Base-by-base conservation (phyloP, 768 basidiomycete species). In the Pulveroboletus sp. region DNA sequence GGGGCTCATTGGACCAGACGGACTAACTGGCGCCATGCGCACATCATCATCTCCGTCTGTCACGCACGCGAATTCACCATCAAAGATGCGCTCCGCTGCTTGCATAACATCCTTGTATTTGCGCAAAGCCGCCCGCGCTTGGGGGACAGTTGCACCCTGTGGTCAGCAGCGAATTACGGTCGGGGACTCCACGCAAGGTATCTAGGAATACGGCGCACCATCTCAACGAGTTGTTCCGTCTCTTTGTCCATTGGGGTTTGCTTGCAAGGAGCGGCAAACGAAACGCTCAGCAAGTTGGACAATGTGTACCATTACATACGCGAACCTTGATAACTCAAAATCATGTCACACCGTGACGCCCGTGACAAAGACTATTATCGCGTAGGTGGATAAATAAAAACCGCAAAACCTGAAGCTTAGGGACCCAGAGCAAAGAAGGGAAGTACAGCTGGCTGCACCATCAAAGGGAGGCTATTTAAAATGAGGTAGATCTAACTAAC, bases 91-190 rank as follows among this genome's bases (percentile, higher is more conserved):
- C 65, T 92, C 92, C 3, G 93, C 92, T 13, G 93, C 93, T 62
- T 89, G 77, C 88, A 91, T 90, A 30, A 93, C 91, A 75, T 97
- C 93, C 54, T 82, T 88, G 64, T 87, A 79, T 60, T 83, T 82
- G 54, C 76, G 79, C 62, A 96, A 69, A 16, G 93, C 93, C 26
- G 86, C 89, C 58, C 80, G 80, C 34, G 94, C 93, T 71, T 93
- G 89, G 12, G 82, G 80, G 11, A 70, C 64, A 0, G 86, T 89
- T 26, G 91, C 91, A 57, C 93, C 93, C 93, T 94, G 32, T 47
- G 13, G 19, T 50, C 14, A 26, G 20, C 35, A 41, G 38, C 35
- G 36, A 49, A 43, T 56, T 30, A 29, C 4, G 19, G 37, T 52
- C 27, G 38, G 35, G 20, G n/a, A 19, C 27, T 37, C 19, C 47